A percentile compares a stretch with the other conserved stretches of the same genome.
phyloP scores from a whole-genome alignment of 2,329 filamentous ascomycete genomes.

The Calonectria pauciramosa region DNA sequence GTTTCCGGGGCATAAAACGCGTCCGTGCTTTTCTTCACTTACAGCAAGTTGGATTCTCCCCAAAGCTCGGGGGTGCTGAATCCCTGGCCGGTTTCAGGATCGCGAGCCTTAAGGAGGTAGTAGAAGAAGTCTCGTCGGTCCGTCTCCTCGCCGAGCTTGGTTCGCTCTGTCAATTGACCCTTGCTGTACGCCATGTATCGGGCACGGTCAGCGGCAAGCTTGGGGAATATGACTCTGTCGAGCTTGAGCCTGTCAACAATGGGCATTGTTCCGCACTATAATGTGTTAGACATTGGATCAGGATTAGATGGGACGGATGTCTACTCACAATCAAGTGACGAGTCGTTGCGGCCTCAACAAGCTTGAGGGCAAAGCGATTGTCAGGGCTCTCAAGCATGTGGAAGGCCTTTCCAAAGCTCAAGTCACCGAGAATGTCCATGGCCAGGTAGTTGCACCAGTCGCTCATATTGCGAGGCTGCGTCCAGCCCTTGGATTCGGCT shows the following conservation, averaged over 20 bases:
- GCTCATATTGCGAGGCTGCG: constrained; percentile 71
- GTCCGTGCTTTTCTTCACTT: constrained; percentile 39
- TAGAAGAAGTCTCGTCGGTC: constrained; percentile 83
- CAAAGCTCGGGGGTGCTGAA: constrained; percentile 77
- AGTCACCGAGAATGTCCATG: constrained; percentile 73
- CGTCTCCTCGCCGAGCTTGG: constrained; percentile 74
- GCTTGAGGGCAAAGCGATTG: constrained; percentile 75
- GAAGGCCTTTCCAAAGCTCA: constrained; percentile 74
- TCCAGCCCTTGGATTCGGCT: constrained; percentile 69
- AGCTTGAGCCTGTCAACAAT: constrained; percentile 75
- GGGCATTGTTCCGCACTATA: constrained; percentile 80
- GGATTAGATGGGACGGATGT: not conserved
- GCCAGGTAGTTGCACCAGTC: constrained; percentile 74
- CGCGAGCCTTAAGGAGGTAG: constrained; percentile 78
- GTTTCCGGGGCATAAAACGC: not conserved
- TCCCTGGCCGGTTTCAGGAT: constrained; percentile 78
- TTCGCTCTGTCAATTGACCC: constrained; percentile 75
- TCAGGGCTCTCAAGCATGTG: constrained; percentile 71
- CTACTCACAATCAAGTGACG: constrained; percentile 76
- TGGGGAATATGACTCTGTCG: constrained; percentile 77
- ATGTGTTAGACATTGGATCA: constrained; percentile 5
- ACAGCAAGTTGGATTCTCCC: constrained; percentile 78
- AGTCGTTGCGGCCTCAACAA: constrained; percentile 77
- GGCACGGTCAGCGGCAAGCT: constrained; percentile 75
- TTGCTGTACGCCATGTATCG: constrained; percentile 81